Conservation (phyloP, 345 rosid species). For the Pistacia vera region DNA sequence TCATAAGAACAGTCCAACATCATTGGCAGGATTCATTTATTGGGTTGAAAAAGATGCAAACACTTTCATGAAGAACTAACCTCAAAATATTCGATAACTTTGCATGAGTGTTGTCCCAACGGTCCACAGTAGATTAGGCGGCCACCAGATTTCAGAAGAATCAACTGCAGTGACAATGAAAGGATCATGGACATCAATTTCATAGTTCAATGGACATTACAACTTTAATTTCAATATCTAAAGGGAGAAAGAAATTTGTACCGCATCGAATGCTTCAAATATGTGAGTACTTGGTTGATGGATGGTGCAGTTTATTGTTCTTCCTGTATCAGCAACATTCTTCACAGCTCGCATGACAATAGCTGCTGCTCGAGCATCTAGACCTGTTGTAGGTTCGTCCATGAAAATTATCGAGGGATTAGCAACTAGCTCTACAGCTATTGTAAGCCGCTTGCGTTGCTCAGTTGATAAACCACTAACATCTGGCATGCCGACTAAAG, state of each 20-base stretch:
- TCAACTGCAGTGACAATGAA: too few species aligned
- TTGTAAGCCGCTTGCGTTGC: conserved; percentile 3
- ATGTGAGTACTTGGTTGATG: conserved; percentile 15
- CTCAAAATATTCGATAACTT: too few species aligned
- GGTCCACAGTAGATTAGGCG: too few species aligned
- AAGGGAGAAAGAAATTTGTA: background rate
- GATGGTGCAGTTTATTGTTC: conserved; percentile 13
- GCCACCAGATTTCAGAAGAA: too few species aligned
- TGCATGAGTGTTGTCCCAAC: too few species aligned
- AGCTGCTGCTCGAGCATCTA: conserved; percentile 11
- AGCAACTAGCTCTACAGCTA: conserved; percentile 13
- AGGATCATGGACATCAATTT: too few species aligned
- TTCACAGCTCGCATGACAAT: conserved; percentile 4
- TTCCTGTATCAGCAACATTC: conserved; percentile 6
- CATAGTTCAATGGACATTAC: too few species aligned
- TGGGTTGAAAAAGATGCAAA: too few species aligned
- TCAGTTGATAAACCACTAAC: conserved; percentile 10
- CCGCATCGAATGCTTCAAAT: conserved; percentile 15
- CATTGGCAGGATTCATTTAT: too few species aligned
- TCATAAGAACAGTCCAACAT: too few species aligned
- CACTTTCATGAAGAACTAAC: too few species aligned
- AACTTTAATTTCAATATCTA: too few species aligned
- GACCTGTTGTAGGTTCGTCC: conserved; percentile 3
- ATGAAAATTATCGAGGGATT: conserved; percentile 11
- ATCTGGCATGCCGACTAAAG: background rate